Evolutionary conservation across 2,329 filamentous ascomycete species (phyloP).

Genomic region (Epichloe baconii): DNA sequence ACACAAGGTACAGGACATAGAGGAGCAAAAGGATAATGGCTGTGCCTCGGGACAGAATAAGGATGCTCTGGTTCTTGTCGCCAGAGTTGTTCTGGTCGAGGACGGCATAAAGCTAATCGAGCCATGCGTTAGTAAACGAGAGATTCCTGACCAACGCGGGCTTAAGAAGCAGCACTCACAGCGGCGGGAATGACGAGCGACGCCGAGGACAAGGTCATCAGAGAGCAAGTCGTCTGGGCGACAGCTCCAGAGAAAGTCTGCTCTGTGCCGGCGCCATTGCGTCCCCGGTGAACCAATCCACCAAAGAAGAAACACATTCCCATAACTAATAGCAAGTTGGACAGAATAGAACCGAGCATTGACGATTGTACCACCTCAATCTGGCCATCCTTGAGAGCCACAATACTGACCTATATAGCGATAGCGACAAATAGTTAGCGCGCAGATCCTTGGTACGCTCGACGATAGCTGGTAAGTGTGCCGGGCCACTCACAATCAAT

Average conservation of each 20-base stretch:
- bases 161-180: slow-evolving; percentile 18
- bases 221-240: slow-evolving; percentile 61
- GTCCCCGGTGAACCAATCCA: slow-evolving; percentile 48
- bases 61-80: slow-evolving; percentile 40
- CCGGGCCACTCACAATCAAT: slow-evolving; percentile 46
- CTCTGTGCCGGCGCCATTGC: slow-evolving; percentile 46
- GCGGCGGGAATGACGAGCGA: slow-evolving; percentile 70
- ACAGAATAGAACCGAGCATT: slow-evolving; percentile 92
- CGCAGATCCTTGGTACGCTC: too few relatives aligned
- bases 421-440: slow-evolving; percentile 1
- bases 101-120: slow-evolving; percentile 49
- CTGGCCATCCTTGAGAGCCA: slow-evolving; percentile 72
- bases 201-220: slow-evolving; percentile 64
- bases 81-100: slow-evolving; percentile 33
- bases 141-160: not conserved
- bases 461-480: not conserved
- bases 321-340: slow-evolving; percentile 80
- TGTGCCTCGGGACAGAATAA: slow-evolving; percentile 62
- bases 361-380: slow-evolving; percentile 95
- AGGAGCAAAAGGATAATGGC: slow-evolving; percentile 61
- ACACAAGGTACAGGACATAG: slow-evolving; percentile 64
- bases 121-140: not conserved
- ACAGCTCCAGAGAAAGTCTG: slow-evolving; percentile 65
- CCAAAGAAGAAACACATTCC: slow-evolving; percentile 71
- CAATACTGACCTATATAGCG: slow-evolving; percentile 65